Evolutionary conservation across 1,284 basidiomycete genomes (phyloP).

Genomic region (Microbotryum violaceum): DNA sequence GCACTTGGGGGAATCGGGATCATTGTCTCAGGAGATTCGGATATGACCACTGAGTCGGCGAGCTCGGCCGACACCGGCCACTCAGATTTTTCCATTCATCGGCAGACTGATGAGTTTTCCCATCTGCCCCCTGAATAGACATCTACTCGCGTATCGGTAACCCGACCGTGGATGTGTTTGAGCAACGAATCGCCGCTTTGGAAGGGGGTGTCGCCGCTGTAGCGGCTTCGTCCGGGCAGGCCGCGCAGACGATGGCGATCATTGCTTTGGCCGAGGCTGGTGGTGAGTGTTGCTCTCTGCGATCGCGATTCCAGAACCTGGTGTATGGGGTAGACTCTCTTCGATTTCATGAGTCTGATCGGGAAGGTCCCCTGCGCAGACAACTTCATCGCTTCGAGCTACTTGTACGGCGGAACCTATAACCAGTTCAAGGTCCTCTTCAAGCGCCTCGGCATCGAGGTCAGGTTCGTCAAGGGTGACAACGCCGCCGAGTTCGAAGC

Average conservation of each 20-base stretch:
- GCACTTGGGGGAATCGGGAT: neutral
- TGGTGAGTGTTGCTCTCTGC: slow-evolving; percentile 55
- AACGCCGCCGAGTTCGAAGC: slow-evolving; percentile 60
- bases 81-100: slow-evolving; percentile 38
- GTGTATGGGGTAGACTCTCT: slow-evolving; percentile 49
- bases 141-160: slow-evolving; percentile 73
- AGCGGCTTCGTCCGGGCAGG: slow-evolving; percentile 68
- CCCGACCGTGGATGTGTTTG: slow-evolving; percentile 77
- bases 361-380: slow-evolving; percentile 50
- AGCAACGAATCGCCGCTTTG: slow-evolving; percentile 72
- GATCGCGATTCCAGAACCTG: slow-evolving; percentile 68
- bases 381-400: slow-evolving; percentile 68
- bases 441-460: slow-evolving; percentile 56
- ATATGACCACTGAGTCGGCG: too few relatives aligned
- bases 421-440: slow-evolving; percentile 68
- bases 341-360: too few relatives aligned
- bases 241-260: slow-evolving; percentile 73
- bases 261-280: slow-evolving; percentile 50
- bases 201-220: slow-evolving; percentile 75
- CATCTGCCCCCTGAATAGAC: slow-evolving; percentile 40
- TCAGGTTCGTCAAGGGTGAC: slow-evolving; percentile 63
- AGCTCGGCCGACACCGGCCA: too few relatives aligned
- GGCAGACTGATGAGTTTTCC: slow-evolving; percentile 34
- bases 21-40: too few relatives aligned
- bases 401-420: slow-evolving; percentile 69